These are phyloP conservation scores for Alternaria atra DNA, from an alignment of 2,329 filamentous ascomycete species.

Conservation along the genomic window DNA sequence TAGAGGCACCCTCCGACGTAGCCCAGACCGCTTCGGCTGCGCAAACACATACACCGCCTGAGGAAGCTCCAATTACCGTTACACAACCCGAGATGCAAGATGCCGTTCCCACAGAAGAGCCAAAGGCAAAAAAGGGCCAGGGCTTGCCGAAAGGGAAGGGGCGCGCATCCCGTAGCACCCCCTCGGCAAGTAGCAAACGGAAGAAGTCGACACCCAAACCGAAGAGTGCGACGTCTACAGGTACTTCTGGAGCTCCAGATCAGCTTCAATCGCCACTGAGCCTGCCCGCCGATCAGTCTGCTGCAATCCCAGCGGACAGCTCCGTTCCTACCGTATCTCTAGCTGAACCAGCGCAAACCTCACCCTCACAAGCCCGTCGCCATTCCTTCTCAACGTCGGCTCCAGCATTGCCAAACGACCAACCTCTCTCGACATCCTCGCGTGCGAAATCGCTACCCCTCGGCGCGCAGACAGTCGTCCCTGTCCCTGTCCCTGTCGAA, in stretches of 20 bases:
- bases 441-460: constrained; percentile 48
- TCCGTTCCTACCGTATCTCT: constrained; percentile 13
- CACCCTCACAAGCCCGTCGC: constrained; percentile 31
- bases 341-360: constrained; percentile 14
- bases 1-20: constrained; percentile 11
- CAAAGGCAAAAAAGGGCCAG: constrained; percentile 49
- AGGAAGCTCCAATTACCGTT: constrained; percentile 35
- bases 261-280: constrained; percentile 48
- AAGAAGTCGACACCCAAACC: constrained; percentile 51
- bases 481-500: constrained; percentile 20
- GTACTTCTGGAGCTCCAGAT: constrained; percentile 28
- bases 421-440: constrained; percentile 9
- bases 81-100: constrained; percentile 25
- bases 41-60: constrained; percentile 54
- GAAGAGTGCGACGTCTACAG: constrained; percentile 33
- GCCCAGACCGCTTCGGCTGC: constrained; percentile 30
- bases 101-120: constrained; percentile 28
- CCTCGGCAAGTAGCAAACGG: constrained; percentile 48
- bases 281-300: constrained; percentile 38
- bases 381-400: constrained; percentile 41
- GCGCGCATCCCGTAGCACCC: constrained; percentile 49
- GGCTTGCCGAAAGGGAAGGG: constrained; percentile 59
- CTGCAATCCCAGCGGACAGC: constrained; percentile 13
- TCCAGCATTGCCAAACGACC: constrained; percentile 11
- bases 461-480: constrained; percentile 24